Evolutionary conservation across 2,329 filamentous ascomycete species (phyloP), one percentile per base, ranked within the genome.

Genomic region (Pestalotiopsis sp.): DNA sequence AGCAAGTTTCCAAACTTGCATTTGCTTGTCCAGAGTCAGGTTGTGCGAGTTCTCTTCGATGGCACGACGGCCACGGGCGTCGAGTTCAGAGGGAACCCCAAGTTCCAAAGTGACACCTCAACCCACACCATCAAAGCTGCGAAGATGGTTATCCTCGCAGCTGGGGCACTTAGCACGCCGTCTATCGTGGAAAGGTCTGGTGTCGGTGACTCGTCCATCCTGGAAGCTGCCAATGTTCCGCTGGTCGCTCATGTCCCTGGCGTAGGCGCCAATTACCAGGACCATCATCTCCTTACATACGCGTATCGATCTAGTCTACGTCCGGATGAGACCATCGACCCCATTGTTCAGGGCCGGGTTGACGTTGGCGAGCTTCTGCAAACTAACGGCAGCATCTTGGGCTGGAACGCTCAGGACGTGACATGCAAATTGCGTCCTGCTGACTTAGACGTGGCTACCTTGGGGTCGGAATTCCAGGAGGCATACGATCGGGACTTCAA

Each of bases 101-200:
- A 64, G 20, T 31, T 9, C 20, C 25, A 23, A 9, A 58, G 69
- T 17, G 31, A 58, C 14, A 62, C 59, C 7, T 31, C 63, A 7
- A 25, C 39, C 12, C 70, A 68, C 12, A 56, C 59, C 2, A 77
- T 83, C 3, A 82, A 79, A 56, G 86, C 87, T 4, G 80, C 77
- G 6, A 87, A 84, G 72, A 77, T 87, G 56, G 85, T 89, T 1
- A 70, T 79, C n/a, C 20, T 79, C 4, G 76, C 74, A 14, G 75
- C 78, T 14, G 83, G 83, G 20, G 78, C 83, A 0, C 77, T 82
- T 25, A 80, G 80, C 6, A 82, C 81, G 4, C 83, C 83, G 4
- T 74, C 78, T 2, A 77, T 88, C 20, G 80, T 89, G 0, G 85
- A 88, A 72, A 79, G 86, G 31, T 88, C 85, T 13, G 86, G 86